Evolutionary conservation across 1,284 basidiomycete species (phyloP).

Genomic region (Apiotrichum montevideense): DNA sequence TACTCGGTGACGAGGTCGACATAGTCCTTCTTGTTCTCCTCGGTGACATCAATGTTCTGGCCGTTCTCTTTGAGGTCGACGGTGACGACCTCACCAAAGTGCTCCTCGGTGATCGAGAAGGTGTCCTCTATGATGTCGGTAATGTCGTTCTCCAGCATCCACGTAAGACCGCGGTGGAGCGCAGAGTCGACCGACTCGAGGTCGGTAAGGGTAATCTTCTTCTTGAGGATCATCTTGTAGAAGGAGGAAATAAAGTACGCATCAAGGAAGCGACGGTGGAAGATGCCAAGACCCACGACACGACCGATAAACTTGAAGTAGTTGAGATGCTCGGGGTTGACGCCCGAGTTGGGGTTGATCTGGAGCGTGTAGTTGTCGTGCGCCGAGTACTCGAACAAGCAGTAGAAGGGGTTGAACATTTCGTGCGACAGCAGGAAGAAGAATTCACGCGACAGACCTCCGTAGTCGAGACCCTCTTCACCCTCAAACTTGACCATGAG

Average conservation of each 20-base stretch:
- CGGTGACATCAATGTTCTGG: constrained; percentile 76
- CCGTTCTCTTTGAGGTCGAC: constrained; percentile 88
- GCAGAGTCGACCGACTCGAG: constrained; percentile 86
- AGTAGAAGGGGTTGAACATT: constrained; percentile 98
- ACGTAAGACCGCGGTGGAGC: constrained; percentile 81
- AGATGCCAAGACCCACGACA: constrained; percentile 88
- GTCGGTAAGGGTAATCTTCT: constrained; percentile 77
- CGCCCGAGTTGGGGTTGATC: constrained; percentile 94
- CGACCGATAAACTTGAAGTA: constrained; percentile 99
- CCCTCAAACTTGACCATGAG: constrained; percentile 99
- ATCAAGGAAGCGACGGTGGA: constrained; percentile 97
- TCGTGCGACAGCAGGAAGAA: constrained; percentile 99
- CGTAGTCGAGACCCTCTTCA: constrained; percentile 97
- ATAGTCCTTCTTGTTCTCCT: constrained; percentile 99
- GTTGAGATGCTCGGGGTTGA: constrained; percentile 97
- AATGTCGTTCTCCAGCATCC: constrained; percentile 99
- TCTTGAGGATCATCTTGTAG: constrained; percentile 97
- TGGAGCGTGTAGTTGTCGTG: constrained; percentile 99
- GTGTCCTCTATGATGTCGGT: constrained; percentile 91
- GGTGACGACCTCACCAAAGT: constrained; percentile 93
- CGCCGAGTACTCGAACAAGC: constrained; percentile 97
- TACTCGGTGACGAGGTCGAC: constrained; percentile 91
- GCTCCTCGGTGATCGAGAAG: constrained; percentile 91
- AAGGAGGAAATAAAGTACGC: constrained; percentile 98
- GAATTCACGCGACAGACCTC: constrained; percentile 96